These are phyloP conservation scores for Tricladium varicosporioides DNA, from an alignment of 2,329 filamentous ascomycete genomes.

Conservation along the genomic window DNA sequence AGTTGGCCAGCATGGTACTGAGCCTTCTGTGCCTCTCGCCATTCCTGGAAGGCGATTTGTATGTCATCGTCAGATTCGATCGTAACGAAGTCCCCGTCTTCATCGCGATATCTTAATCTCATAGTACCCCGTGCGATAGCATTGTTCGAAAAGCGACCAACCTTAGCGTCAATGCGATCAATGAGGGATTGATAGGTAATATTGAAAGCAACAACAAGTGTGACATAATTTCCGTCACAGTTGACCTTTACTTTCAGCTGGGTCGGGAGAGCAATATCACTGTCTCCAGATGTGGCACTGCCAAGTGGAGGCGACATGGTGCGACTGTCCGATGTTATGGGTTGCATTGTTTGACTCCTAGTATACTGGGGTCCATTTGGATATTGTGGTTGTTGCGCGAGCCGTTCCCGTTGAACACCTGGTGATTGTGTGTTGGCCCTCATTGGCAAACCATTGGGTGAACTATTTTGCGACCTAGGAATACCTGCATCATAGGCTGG, in stretches of 20 bases:
- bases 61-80: conserved; percentile 97
- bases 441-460: conserved; percentile 67
- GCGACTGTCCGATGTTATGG: conserved; percentile 32
- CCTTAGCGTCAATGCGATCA: conserved; percentile 93
- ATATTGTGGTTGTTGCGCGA: conserved; percentile 41
- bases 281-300: conserved; percentile 29
- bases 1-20: conserved; percentile 65
- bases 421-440: conserved; percentile 71
- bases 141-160: conserved; percentile 80
- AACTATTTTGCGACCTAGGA: conserved; percentile 78
- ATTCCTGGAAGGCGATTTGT: conserved; percentile 91
- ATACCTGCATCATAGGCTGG: conserved; percentile 59
- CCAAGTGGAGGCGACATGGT: conserved; percentile 47
- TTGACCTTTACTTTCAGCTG: conserved; percentile 97
- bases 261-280: conserved; percentile 57
- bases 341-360: conserved; percentile 27
- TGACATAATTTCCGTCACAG: conserved; percentile 88
- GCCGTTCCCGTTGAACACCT: conserved; percentile 60
- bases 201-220: conserved; percentile 92
- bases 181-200: conserved; percentile 92
- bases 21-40: conserved; percentile 72
- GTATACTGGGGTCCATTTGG: conserved; percentile 35
- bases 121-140: conserved; percentile 80
- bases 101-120: conserved; percentile 85
- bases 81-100: conserved; percentile 88